These are phyloP conservation scores for Globisporangium mamillatum DNA, from an alignment of 352 stramenopile species.

Conservation along the genomic window DNA sequence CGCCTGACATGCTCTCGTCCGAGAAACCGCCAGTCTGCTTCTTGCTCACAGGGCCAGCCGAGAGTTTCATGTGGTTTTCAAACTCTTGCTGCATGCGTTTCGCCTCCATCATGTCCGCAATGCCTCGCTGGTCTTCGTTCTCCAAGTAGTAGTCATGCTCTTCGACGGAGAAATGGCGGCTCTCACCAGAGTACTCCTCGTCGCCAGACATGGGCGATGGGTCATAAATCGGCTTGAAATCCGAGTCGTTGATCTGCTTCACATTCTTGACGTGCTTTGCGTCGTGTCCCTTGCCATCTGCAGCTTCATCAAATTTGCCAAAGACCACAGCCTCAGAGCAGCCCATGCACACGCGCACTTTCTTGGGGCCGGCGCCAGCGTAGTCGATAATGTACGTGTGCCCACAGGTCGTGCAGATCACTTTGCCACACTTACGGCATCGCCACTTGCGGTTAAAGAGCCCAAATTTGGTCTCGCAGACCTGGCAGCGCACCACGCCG, in stretches of 20 bases:
- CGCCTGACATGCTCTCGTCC: conserved; percentile 17
- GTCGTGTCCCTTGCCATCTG: background rate
- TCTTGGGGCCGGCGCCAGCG: conserved; percentile 41
- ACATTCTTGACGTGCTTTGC: conserved; percentile 15
- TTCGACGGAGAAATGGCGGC: conserved; percentile 38
- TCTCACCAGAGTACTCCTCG: conserved; percentile 20
- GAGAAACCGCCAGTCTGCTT: background rate
- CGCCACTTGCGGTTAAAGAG: conserved; percentile 63
- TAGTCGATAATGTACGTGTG: conserved; percentile 55
- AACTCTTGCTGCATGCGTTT: conserved; percentile 70
- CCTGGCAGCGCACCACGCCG: conserved; percentile 38
- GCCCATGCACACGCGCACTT: conserved; percentile 65
- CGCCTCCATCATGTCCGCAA: conserved; percentile 60
- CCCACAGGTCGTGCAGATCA: conserved; percentile 65
- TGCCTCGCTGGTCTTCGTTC: conserved; percentile 43
- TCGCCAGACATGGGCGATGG: conserved; percentile 25
- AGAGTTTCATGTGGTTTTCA: conserved; percentile 41
- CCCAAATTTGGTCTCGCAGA: conserved; percentile 51
- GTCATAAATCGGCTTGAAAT: conserved; percentile 43
- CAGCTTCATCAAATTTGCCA: conserved; percentile 15
- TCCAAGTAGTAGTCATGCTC: conserved; percentile 58
- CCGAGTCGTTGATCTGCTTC: conserved; percentile 17
- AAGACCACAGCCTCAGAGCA: conserved; percentile 52
- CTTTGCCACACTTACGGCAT: conserved; percentile 75
- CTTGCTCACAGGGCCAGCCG: conserved; percentile 3